These are phyloP conservation scores for Collybia nuda DNA, from an alignment of 768 basidiomycete species.

Conservation along the genomic window DNA sequence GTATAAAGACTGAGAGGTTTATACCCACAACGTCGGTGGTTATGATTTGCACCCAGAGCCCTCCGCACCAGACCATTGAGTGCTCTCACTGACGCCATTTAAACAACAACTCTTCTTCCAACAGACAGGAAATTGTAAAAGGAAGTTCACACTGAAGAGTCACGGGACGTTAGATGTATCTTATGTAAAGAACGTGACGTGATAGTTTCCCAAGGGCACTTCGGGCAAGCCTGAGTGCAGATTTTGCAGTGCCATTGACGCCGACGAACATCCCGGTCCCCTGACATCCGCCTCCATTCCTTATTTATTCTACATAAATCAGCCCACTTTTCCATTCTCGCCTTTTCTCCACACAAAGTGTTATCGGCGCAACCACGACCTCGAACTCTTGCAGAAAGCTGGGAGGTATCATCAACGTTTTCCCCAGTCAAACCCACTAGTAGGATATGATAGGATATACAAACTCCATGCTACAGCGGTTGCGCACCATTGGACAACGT, in stretches of 20 bases:
- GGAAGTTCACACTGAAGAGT: too few relatives aligned
- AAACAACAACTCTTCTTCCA: constrained; percentile 1
- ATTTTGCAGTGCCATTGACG: too few relatives aligned
- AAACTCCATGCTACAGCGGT: constrained; percentile 30
- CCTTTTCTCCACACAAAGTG: too few relatives aligned
- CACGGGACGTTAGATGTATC: too few relatives aligned
- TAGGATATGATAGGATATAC: constrained; percentile 20
- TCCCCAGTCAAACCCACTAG: too few relatives aligned
- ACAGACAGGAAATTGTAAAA: too few relatives aligned
- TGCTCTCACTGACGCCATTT: constrained; percentile 19
- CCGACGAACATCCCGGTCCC: background rate
- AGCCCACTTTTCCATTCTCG: too few relatives aligned
- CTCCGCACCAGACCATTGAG: constrained; percentile 11
- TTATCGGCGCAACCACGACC: too few relatives aligned
- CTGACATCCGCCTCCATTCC: background rate
- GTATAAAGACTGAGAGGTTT: background rate
- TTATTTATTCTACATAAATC: background rate
- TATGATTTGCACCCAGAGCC: constrained; percentile 1
- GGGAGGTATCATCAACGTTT: background rate
- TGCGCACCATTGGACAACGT: constrained; percentile 40
- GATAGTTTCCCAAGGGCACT: too few relatives aligned
- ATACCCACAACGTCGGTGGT: constrained; percentile 10
- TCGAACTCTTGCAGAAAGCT: background rate
- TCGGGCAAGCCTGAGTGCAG: too few relatives aligned
- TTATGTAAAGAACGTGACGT: too few relatives aligned